Evolutionary conservation across 306 rosid species (phyloP).

Genomic region (Ochetophila trinervis): DNA sequence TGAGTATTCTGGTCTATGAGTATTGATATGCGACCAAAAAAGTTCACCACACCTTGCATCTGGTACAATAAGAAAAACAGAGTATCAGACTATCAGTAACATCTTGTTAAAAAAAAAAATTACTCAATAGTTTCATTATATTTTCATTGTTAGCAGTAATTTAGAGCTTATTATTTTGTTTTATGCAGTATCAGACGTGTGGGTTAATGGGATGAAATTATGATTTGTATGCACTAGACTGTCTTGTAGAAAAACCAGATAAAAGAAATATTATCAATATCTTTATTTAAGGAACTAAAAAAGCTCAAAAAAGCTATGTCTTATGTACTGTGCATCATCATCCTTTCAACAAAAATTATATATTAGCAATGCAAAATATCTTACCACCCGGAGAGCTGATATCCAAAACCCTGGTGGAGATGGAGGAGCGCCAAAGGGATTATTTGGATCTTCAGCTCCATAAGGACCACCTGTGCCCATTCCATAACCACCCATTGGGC

Average conservation of each 20-base stretch:
- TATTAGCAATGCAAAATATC: constrained; percentile 26
- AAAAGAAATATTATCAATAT: no score
- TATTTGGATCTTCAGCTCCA: constrained; percentile 92
- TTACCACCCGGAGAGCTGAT: constrained; percentile 80
- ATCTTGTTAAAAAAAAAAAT: neutral
- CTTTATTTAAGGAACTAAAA: no score
- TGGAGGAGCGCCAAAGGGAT: constrained; percentile 81
- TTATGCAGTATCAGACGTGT: no score
- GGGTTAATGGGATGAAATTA: no score
- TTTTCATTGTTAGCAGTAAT: no score
- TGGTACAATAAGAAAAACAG: constrained; percentile 33
- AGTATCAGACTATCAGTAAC: no score
- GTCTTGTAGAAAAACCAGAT: no score
- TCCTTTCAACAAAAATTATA: constrained; percentile 11
- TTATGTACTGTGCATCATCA: constrained; percentile 15
- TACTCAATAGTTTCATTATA: neutral
- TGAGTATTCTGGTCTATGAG: constrained; percentile 97
- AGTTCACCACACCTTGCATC: constrained; percentile 93
- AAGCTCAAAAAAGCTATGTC: neutral
- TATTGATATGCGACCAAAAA: constrained; percentile 90
- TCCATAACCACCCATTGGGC: constrained; percentile 84
- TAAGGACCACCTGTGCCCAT: constrained; percentile 86
- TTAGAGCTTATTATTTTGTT: no score
- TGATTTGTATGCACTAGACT: no score
- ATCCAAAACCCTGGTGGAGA: constrained; percentile 97